A percentile compares a stretch with the other conserved stretches of the same genome.
phyloP scores from a whole-genome alignment of 2,329 filamentous ascomycete genomes.

The Lizonia empirigonia region DNA sequence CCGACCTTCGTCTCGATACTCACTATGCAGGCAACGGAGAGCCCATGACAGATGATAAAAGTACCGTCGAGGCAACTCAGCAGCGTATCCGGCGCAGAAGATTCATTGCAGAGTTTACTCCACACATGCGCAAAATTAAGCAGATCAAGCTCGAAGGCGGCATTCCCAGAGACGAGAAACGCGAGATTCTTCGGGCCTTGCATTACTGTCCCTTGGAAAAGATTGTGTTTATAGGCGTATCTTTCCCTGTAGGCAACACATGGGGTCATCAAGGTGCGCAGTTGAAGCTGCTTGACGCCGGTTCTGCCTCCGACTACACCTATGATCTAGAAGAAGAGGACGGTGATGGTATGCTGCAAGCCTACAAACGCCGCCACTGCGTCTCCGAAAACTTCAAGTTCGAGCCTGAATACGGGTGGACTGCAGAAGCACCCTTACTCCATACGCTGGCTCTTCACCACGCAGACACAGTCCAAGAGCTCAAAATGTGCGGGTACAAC shows the following conservation, averaged over 20 bases:
- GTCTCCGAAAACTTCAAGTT: conserved; percentile 36
- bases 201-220: conserved; percentile 51
- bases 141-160: conserved; percentile 56
- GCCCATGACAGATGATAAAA: conserved; percentile 36
- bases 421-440: conserved; percentile 46
- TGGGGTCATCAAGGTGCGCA: conserved; percentile 49
- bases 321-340: conserved; percentile 41
- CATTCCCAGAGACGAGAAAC: conserved; percentile 54
- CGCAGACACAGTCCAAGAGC: conserved; percentile 49
- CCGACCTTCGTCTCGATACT: conserved; percentile 52
- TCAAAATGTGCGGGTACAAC: conserved; percentile 57
- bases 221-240: conserved; percentile 54
- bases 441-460: conserved; percentile 51
- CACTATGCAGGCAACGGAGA: conserved; percentile 40
- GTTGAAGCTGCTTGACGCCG: conserved; percentile 38
- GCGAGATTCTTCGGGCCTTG: conserved; percentile 52
- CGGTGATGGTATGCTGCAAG: conserved; percentile 29
- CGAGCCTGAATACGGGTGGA: conserved; percentile 50
- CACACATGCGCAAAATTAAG: conserved; percentile 50
- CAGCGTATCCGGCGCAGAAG: conserved; percentile 39
- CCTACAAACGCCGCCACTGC: conserved; percentile 29
- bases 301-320: conserved; percentile 24
- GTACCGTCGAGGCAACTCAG: conserved; percentile 20
- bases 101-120: conserved; percentile 53
- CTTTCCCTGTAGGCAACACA: conserved; percentile 52